Conservation (phyloP, 148 eudicot species). For the Agrostemma githago region DNA sequence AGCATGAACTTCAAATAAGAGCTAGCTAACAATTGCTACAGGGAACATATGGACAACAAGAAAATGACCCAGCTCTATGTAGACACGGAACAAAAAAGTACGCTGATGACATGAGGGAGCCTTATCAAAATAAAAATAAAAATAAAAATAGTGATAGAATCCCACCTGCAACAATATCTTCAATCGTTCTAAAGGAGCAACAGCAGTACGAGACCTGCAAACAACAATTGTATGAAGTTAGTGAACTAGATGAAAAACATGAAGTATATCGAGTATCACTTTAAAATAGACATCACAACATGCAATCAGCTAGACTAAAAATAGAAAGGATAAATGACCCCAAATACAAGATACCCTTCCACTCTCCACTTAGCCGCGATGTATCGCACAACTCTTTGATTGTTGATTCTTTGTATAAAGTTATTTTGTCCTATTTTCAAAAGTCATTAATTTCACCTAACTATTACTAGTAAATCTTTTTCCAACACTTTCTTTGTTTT, state of each 20-base stretch:
- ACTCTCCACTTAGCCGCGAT: no score
- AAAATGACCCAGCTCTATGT: neutral
- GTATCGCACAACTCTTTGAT: no score
- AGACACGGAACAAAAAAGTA: neutral
- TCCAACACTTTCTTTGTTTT: no score
- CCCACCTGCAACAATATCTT: slow-evolving; percentile 83
- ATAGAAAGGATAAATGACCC: neutral
- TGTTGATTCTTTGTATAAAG: no score
- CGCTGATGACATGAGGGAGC: neutral
- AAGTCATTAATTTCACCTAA: no score
- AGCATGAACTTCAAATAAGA: neutral
- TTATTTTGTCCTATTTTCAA: no score
- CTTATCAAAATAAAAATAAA: neutral
- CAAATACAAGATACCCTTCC: neutral
- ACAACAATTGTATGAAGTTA: slow-evolving; percentile 2
- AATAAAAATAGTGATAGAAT: slow-evolving; percentile 1
- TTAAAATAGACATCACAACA: neutral
- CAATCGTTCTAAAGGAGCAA: slow-evolving; percentile 79
- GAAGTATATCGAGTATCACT: neutral
- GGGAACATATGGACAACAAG: neutral
- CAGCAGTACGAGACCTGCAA: slow-evolving; percentile 85
- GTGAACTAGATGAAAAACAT: neutral
- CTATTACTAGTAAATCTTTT: no score
- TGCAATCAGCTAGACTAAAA: neutral
- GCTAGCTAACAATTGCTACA: neutral